Evolutionary conservation across 352 stramenopile genomes (phyloP), one percentile per base, ranked within the genome.

Genomic region (Saprolegnia parasitica): DNA sequence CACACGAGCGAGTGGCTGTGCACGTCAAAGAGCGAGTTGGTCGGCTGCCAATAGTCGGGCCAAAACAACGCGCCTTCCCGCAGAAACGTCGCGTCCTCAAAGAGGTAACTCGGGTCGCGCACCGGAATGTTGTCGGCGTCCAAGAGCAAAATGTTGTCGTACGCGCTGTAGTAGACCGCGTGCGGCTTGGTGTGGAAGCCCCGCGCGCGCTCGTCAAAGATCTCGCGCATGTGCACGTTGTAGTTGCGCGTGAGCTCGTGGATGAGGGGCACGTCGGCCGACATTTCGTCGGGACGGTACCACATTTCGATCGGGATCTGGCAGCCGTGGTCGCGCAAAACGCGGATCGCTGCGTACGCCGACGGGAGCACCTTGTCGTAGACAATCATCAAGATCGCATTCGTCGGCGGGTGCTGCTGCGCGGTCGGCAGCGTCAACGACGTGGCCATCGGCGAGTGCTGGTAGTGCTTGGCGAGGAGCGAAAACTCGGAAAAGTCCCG

Each of bases 231-330:
- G 40, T 78, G 79, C 61, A 93, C 87, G 56, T 90, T 88, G 56
- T 79, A 91, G 20, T 89, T 74, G 3, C 76, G 76, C 61, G 91
- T 61, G 23, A 95, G 71, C 29, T 79, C 77, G 63, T 89, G 78
- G 57, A 93, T 76, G 60, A 96, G 86, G 15, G 84, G 82, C n/a
- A 67, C 58, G 58, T 92, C 81, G 4, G 91, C 86, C 15, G 81
- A 86, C 83, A 93, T 92, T 75, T 96, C 86, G 64, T 94, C 86
- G 6, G 83, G 84, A 11, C 83, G 80, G 70, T 93, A 94, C 84
- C 86, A 96, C 15, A 96, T 68, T 72, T 96, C 87, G 6, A 96
- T 78, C 3, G 87, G 86, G 10, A 96, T 67, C 42, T 86, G 74
- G 26, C 84, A 94, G 37, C 86, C 86, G 56, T 90, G 82, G 9